A percentile compares a stretch with the other conserved stretches of the same genome.
Conservation (phyloP, 345 rosid genomes). For the Raphanus sativus region DNA sequence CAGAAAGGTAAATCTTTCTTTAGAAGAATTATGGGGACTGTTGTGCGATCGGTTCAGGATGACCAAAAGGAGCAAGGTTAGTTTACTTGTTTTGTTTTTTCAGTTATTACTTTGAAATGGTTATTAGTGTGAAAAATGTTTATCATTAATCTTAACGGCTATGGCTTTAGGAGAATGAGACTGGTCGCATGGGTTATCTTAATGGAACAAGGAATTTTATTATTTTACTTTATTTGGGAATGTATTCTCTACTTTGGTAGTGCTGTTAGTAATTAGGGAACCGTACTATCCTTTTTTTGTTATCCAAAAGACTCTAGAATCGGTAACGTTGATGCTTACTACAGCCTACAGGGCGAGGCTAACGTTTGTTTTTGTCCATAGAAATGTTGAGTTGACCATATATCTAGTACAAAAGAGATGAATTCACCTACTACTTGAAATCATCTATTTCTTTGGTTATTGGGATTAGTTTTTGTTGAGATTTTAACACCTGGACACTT, state of each 20-base stretch:
- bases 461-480: background rate
- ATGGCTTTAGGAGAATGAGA: background rate
- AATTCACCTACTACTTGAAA: background rate
- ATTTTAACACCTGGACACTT: background rate
- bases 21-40: constrained; percentile 83
- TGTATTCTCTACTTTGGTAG: background rate
- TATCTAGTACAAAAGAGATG: background rate
- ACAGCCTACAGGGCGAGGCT: background rate
- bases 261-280: background rate
- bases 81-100: constrained; percentile 18
- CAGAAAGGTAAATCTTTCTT: constrained; percentile 73
- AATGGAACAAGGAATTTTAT: background rate
- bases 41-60: constrained; percentile 90
- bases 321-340: background rate
- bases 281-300: background rate
- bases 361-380: background rate
- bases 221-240: background rate
- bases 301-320: background rate
- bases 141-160: constrained; percentile 2
- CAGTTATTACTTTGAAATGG: background rate
- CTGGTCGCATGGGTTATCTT: background rate
- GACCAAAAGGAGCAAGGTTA: constrained; percentile 97
- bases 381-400: background rate
- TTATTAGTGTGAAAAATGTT: background rate
- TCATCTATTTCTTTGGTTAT: background rate